Conservation (phyloP, 1,284 basidiomycete species). For the Cutaneotrichosporon daszewskae region DNA sequence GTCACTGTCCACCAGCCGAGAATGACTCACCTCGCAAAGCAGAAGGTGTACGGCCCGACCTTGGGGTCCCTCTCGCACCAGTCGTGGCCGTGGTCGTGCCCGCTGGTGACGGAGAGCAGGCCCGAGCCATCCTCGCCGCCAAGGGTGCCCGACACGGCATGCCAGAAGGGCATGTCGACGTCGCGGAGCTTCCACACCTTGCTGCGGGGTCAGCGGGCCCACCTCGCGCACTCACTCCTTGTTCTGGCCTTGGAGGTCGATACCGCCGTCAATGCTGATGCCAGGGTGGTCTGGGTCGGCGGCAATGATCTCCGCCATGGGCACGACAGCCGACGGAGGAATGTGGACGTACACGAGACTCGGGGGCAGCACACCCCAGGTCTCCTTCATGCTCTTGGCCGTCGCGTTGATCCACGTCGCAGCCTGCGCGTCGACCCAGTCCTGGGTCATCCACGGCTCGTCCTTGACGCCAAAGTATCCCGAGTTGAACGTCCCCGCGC, state of each 20-base stretch:
- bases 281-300: slow-evolving; percentile 2
- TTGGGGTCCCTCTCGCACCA: slow-evolving; percentile 19
- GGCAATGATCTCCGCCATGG: background rate
- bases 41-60: slow-evolving; percentile 11
- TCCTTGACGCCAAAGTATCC: slow-evolving; percentile 5
- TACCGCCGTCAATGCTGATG: slow-evolving; percentile 7
- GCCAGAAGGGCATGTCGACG: slow-evolving; percentile 9
- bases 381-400: background rate
- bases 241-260: slow-evolving; percentile 1
- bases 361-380: slow-evolving; percentile 15
- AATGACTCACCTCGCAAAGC: slow-evolving; percentile 7
- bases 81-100: slow-evolving; percentile 26
- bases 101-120: slow-evolving; percentile 15
- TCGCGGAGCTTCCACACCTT: background rate
- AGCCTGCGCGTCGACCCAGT: slow-evolving; percentile 20
- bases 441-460: slow-evolving; percentile 10
- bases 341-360: slow-evolving; percentile 21
- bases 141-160: slow-evolving; percentile 3
- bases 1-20: background rate
- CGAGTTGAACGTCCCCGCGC: slow-evolving; percentile 13
- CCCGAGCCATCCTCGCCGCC: slow-evolving; percentile 3
- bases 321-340: slow-evolving; percentile 1
- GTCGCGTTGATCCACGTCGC: slow-evolving; percentile 9
- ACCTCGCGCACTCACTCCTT: background rate
- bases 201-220: background rate